Conservation (phyloP, 2,329 filamentous ascomycete species). For the Neopestalotiopsis clavispora region DNA sequence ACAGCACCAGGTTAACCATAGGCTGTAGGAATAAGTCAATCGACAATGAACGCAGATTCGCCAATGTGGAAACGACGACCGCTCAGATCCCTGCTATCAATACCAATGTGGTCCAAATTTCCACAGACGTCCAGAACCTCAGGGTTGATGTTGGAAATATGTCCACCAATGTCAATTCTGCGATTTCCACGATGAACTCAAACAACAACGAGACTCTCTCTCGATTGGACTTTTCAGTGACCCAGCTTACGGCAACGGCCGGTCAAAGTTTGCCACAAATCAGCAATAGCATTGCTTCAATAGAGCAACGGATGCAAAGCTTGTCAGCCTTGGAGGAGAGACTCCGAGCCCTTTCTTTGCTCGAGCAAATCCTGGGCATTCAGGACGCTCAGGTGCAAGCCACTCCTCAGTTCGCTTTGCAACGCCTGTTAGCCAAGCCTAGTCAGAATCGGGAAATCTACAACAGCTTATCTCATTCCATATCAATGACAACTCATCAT, state of each 20-base stretch:
- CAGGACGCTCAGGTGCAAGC: not conserved
- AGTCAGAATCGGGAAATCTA: not conserved
- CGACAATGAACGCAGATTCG: not conserved
- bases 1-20: not conserved
- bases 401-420: not conserved
- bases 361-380: not conserved
- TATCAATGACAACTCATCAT: not conserved
- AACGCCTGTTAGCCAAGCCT: not conserved
- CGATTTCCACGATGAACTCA: not conserved
- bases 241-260: not conserved
- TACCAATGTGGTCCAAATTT: not conserved
- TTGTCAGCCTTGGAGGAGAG: not conserved
- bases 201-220: not conserved
- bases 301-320: not conserved
- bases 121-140: not conserved
- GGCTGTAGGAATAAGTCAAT: not conserved
- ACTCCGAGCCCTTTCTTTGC: not conserved
- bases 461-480: not conserved
- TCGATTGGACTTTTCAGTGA: not conserved
- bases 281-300: not conserved
- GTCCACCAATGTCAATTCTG: not conserved
- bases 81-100: not conserved
- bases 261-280: not conserved
- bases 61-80: not conserved
- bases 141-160: not conserved